Evolutionary conservation across 1,284 basidiomycete genomes (phyloP).

Genomic region (Ganoderma meredithae): DNA sequence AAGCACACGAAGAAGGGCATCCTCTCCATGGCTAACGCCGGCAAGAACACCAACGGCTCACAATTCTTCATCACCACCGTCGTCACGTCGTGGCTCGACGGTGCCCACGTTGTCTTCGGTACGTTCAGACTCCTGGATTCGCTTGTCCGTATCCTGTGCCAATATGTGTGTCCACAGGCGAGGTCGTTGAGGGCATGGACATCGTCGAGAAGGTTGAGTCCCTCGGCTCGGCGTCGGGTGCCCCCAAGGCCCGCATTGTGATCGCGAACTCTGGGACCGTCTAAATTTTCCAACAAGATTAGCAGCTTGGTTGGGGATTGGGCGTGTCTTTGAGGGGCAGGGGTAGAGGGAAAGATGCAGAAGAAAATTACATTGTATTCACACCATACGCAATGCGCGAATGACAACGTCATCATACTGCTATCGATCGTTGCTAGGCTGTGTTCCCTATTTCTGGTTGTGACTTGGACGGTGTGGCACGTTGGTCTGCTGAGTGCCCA

Average conservation of each 20-base stretch:
- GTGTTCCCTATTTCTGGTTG: slow-evolving; percentile 9
- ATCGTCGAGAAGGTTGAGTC: slow-evolving; percentile 73
- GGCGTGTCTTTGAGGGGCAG: slow-evolving; percentile 21
- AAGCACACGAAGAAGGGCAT: slow-evolving; percentile 87
- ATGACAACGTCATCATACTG: slow-evolving; percentile 20
- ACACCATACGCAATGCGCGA: slow-evolving; percentile 30
- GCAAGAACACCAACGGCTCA: slow-evolving; percentile 74
- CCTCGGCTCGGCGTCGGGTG: slow-evolving; percentile 59
- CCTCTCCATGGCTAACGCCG: slow-evolving; percentile 90
- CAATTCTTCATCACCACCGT: slow-evolving; percentile 78
- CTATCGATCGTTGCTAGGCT: slow-evolving; percentile 23
- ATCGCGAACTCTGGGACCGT: slow-evolving; percentile 63
- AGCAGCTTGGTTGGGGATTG: slow-evolving; percentile 13
- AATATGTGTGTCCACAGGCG: slow-evolving; percentile 47
- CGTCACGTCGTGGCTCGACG: slow-evolving; percentile 77
- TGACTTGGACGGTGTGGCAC: slow-evolving; percentile 15
- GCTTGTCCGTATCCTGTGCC: not conserved
- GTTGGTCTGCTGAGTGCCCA: slow-evolving; percentile 15
- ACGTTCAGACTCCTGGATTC: slow-evolving; percentile 32
- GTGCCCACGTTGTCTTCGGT: slow-evolving; percentile 86
- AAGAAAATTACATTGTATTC: slow-evolving; percentile 38
- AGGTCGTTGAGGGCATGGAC: slow-evolving; percentile 69
- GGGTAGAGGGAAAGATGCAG: slow-evolving; percentile 32
- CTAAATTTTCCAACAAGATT: slow-evolving; percentile 43
- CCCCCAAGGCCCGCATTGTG: slow-evolving; percentile 52